phyloP scores from a whole-genome alignment of 768 basidiomycete species.

The Grammothele lineata region DNA sequence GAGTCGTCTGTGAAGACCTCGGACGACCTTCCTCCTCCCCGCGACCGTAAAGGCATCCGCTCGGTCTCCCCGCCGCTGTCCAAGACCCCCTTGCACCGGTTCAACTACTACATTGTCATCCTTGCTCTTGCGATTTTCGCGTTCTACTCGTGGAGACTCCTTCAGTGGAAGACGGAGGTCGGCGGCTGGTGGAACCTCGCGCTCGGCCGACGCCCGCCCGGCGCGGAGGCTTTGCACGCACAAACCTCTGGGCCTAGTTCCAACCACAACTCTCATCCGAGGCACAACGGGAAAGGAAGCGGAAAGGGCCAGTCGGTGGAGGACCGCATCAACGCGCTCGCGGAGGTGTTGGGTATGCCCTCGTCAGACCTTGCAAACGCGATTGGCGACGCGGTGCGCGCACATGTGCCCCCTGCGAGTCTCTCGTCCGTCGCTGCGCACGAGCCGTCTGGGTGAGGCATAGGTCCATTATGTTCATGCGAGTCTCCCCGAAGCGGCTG shows the following conservation, averaged over 20 bases:
- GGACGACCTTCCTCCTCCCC: constrained; percentile 22
- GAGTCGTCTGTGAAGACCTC: too few species aligned
- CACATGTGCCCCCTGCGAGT: constrained; percentile 57
- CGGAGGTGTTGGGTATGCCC: constrained; percentile 57
- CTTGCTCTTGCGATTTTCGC: constrained; percentile 38
- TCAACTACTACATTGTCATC: constrained; percentile 47
- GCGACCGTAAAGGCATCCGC: constrained; percentile 26
- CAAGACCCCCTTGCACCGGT: constrained; percentile 37
- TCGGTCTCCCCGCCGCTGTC: constrained; percentile 43
- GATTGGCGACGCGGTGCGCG: constrained; percentile 54
- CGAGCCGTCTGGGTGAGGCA: constrained; percentile 34
- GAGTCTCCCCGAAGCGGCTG: background rate
- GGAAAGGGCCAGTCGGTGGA: constrained; percentile 37
- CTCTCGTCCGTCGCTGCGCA: constrained; percentile 49
- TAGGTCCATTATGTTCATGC: background rate
- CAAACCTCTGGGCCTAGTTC: constrained; percentile 7
- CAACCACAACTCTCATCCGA: constrained; percentile 1
- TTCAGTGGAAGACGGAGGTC: constrained; percentile 47
- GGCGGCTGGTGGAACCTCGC: constrained; percentile 62
- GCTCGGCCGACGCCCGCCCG: constrained; percentile 34
- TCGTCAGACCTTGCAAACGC: constrained; percentile 58
- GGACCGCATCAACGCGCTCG: constrained; percentile 53
- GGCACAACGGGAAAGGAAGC: constrained; percentile 1
- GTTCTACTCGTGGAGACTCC: constrained; percentile 48
- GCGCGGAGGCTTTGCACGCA: constrained; percentile 10